Base-by-base conservation (phyloP, 768 basidiomycete species). In the Kwoniella shandongensis region DNA sequence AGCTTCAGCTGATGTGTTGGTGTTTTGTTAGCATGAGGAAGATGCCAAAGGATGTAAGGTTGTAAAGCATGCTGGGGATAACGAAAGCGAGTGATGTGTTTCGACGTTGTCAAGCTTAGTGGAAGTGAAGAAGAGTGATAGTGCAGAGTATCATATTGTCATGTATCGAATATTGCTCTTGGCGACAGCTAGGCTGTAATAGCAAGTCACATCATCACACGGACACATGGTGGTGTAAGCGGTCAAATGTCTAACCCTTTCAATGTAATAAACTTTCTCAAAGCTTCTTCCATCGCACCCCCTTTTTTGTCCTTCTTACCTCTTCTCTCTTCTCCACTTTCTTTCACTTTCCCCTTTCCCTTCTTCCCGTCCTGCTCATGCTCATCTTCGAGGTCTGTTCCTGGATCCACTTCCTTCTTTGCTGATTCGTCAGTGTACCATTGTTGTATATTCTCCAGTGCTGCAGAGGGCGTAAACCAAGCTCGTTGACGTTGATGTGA, bases 1-100 rank as follows among this genome's bases (percentile, higher is more conserved):
- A 10, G 36, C 39, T 32, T 22, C 2, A 6, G 36, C 48, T 27
- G 18, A 30, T 39, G 29, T 32, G 15, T 17, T 23, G n/a, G 10
- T 11, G 29, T 32, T 5, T 18, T 26, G 7, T 15, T 42, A 72
- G 70, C 15, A 73, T 73, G 66, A 57, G 62, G 41, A 67, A 73
- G 61, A 73, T 73, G 68, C 71, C 71, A 35, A 67, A 73, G 38
- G 65, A 70, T 51, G 68, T 70, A 23, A 49, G 71, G 40, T 49
- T 73, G 25, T 73, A 58, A 27, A 52, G 29, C 38, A 22, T 48
- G 11, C 12, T 25, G 13, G 8, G 20, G 23, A 5, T 22, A 4
- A 20, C 17, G 39, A n/a, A 20, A 7, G 39, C 22, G 39, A n/a
- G n/a, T n/a, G n/a, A n/a, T n/a, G n/a, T n/a, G n/a, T n/a, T n/a